phyloP scores from a whole-genome alignment of 1,139 yeast genomes.

The Diutina siamensis region DNA sequence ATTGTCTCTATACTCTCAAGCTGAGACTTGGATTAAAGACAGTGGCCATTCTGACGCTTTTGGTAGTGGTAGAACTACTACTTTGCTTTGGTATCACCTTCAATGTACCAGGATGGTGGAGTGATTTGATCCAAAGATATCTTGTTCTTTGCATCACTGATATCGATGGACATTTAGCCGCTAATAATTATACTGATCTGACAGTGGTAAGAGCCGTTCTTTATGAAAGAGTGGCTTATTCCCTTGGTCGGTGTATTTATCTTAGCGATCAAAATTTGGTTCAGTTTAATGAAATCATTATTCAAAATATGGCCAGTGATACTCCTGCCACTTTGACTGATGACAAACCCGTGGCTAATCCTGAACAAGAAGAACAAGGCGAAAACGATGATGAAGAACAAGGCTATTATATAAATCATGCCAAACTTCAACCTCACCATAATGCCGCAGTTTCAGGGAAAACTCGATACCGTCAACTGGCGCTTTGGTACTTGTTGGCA shows the following conservation, averaged over 20 bases:
- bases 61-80: slow-evolving; percentile 40
- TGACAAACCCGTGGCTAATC: background rate
- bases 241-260: slow-evolving; percentile 21
- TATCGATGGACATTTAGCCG: slow-evolving; percentile 23
- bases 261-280: slow-evolving; percentile 11
- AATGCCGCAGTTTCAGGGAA: slow-evolving; percentile 35
- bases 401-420: slow-evolving; percentile 25
- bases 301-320: slow-evolving; percentile 10
- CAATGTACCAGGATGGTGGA: slow-evolving; percentile 37
- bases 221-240: slow-evolving; percentile 30
- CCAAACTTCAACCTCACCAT: slow-evolving; percentile 25
- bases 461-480: slow-evolving; percentile 59
- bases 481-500: slow-evolving; percentile 69
- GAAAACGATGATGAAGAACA: slow-evolving; percentile 13
- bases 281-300: slow-evolving; percentile 7
- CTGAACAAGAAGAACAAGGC: slow-evolving; percentile 7
- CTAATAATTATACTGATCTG: slow-evolving; percentile 20
- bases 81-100: slow-evolving; percentile 32
- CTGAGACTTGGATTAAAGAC: slow-evolving; percentile 57
- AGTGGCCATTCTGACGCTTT: slow-evolving; percentile 39
- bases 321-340: slow-evolving; percentile 10
- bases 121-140: slow-evolving; percentile 34
- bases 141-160: slow-evolving; percentile 30
- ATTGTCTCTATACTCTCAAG: slow-evolving; percentile 37
- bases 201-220: slow-evolving; percentile 32